Conservation (phyloP, 495 filamentous ascomycete genomes). For the Trichoderma virens region DNA sequence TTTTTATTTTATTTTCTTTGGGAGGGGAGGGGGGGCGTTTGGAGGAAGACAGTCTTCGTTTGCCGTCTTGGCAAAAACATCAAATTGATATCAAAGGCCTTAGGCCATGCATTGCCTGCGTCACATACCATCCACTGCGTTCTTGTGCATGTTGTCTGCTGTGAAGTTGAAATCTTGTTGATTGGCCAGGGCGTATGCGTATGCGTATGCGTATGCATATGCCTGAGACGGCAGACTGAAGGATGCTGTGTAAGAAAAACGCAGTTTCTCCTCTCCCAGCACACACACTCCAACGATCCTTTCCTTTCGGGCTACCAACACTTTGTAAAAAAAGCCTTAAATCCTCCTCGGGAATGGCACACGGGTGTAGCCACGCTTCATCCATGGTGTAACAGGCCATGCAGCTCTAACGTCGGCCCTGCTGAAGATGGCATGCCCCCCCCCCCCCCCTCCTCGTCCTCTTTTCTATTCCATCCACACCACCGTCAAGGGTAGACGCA, state of each 20-base stretch:
- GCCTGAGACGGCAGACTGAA: too few species aligned
- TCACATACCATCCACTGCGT: too few species aligned
- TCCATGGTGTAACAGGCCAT: background rate
- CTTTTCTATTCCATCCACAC: background rate
- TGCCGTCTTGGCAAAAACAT: too few species aligned
- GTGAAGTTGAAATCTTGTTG: too few species aligned
- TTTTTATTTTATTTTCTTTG: too few species aligned
- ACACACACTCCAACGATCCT: background rate
- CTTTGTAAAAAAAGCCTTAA: background rate
- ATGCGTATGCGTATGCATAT: too few species aligned
- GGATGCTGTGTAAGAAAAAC: too few species aligned
- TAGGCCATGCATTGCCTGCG: too few species aligned
- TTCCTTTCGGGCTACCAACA: background rate
- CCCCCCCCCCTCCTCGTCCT: background rate
- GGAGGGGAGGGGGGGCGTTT: background rate
- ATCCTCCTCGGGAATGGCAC: constrained; percentile 2
- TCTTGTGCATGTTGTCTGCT: too few species aligned
- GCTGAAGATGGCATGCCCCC: background rate
- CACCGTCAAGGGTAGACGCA: background rate
- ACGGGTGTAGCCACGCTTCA: background rate
- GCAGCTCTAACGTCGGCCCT: background rate
- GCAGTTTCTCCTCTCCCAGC: background rate
- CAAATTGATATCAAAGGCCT: too few species aligned
- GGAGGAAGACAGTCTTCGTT: background rate
- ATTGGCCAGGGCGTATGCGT: too few species aligned